Percentiles rank a stretch among this genome's conserved stretches.
phyloP scores from a whole-genome alignment of 2,329 filamentous ascomycete genomes.

The Botrytis pseudocinerea region DNA sequence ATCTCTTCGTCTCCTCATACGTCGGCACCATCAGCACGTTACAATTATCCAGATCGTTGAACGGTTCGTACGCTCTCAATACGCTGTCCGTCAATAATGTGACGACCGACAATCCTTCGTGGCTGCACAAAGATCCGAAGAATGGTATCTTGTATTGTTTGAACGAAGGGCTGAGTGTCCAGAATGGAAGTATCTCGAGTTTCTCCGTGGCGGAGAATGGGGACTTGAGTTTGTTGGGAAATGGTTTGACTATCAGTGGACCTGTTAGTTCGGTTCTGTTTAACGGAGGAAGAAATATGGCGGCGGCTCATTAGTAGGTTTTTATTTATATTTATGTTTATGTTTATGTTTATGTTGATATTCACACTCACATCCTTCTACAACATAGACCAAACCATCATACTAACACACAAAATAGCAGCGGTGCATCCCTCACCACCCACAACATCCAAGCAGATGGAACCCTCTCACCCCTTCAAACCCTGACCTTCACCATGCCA shows the following conservation, averaged over 20 bases:
- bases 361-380: background rate
- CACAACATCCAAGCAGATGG: slow-evolving; percentile 11
- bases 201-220: slow-evolving; percentile 43
- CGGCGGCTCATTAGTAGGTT: slow-evolving; percentile 38
- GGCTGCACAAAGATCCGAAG: slow-evolving; percentile 33
- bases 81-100: slow-evolving; percentile 30
- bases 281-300: slow-evolving; percentile 45
- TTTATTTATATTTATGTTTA: background rate
- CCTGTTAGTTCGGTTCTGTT: slow-evolving; percentile 45
- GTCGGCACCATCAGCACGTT: slow-evolving; percentile 42
- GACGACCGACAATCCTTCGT: slow-evolving; percentile 33
- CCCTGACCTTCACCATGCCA: slow-evolving; percentile 45
- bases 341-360: rapidly evolving
- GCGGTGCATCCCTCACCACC: slow-evolving; percentile 29
- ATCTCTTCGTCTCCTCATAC: slow-evolving; percentile 46
- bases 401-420: slow-evolving; percentile 25
- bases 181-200: slow-evolving; percentile 31
- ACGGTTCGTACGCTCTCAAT: slow-evolving; percentile 32
- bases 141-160: slow-evolving; percentile 36
- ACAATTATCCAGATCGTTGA: slow-evolving; percentile 34
- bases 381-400: background rate
- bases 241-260: slow-evolving; percentile 44
- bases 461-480: slow-evolving; percentile 40
- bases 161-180: slow-evolving; percentile 31
- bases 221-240: slow-evolving; percentile 44